These are phyloP conservation scores for Phylloboletellus chloephorus DNA, from an alignment of 1,284 basidiomycete genomes.

Conservation along the genomic window DNA sequence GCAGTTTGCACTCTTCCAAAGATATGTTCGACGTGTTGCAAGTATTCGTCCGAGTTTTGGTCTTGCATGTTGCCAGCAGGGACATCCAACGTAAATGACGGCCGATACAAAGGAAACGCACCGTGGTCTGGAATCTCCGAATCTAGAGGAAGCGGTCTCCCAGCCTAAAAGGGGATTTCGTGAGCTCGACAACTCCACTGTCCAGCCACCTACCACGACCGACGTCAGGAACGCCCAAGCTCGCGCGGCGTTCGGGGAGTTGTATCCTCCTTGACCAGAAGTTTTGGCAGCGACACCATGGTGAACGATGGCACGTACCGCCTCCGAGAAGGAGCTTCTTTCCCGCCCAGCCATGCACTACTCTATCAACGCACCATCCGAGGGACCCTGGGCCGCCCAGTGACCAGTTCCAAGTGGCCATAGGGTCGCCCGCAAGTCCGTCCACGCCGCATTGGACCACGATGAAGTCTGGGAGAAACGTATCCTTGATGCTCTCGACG, in stretches of 20 bases:
- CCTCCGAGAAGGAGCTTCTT: conserved; percentile 63
- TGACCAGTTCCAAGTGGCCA: conserved; percentile 74
- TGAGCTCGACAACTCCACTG: background rate
- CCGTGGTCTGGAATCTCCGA: conserved; percentile 67
- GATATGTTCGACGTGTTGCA: conserved; percentile 33
- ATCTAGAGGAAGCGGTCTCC: conserved; percentile 49
- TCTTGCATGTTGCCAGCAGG: conserved; percentile 67
- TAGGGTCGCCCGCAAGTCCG: conserved; percentile 79
- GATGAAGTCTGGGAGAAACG: conserved; percentile 73
- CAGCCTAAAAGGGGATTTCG: conserved; percentile 37
- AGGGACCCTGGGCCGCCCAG: conserved; percentile 60
- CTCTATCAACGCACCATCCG: conserved; percentile 59
- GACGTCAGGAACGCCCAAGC: conserved; percentile 83
- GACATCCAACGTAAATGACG: conserved; percentile 77
- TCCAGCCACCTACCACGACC: conserved; percentile 45
- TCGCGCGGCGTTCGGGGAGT: conserved; percentile 74
- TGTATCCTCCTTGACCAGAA: conserved; percentile 67
- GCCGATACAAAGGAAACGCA: conserved; percentile 65
- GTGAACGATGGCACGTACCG: conserved; percentile 36
- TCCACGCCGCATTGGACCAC: conserved; percentile 87
- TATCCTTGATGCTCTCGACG: conserved; percentile 56
- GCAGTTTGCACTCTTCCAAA: conserved; percentile 22
- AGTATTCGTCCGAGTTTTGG: conserved; percentile 57
- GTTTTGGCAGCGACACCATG: background rate
- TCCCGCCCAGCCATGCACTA: conserved; percentile 55